Percentiles rank a stretch among this genome's conserved stretches.
phyloP scores from a whole-genome alignment of 2,329 filamentous ascomycete genomes.

The Clonostachys sp. region DNA sequence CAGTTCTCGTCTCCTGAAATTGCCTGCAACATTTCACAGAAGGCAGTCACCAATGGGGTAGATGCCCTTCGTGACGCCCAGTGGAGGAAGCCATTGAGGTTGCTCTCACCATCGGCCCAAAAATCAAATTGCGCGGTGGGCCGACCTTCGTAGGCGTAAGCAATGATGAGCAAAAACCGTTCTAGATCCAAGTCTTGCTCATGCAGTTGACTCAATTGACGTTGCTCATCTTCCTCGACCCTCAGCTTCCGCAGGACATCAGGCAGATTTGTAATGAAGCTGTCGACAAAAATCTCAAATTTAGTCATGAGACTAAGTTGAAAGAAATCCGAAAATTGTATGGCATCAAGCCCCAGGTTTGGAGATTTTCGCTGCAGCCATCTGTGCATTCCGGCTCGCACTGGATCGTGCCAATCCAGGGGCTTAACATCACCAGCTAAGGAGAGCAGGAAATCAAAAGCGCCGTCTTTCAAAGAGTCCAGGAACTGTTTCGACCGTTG shows the following conservation, averaged over 20 bases:
- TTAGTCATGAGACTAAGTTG: conserved; percentile 71
- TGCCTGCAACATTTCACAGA: conserved; percentile 92
- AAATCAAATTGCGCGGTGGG: conserved; percentile 83
- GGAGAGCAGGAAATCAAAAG: conserved; percentile 86
- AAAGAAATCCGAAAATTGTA: conserved; percentile 68
- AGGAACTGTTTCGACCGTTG: conserved; percentile 70
- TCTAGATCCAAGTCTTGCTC: conserved; percentile 75
- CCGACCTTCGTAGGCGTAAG: conserved; percentile 84
- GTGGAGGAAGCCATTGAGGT: conserved; percentile 88
- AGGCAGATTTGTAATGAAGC: conserved; percentile 92
- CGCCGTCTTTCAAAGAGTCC: conserved; percentile 78
- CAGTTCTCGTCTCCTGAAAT: conserved; percentile 80
- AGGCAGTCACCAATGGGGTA: conserved; percentile 91
- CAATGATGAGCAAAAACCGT: conserved; percentile 85
- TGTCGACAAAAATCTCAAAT: conserved; percentile 82
- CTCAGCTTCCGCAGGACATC: conserved; percentile 84
- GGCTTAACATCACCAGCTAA: conserved; percentile 77
- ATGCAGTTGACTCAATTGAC: conserved; percentile 60
- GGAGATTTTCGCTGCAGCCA: conserved; percentile 80
- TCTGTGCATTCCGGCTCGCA: conserved; percentile 74
- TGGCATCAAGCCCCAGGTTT: conserved; percentile 60
- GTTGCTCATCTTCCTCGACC: conserved; percentile 84
- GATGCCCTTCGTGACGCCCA: conserved; percentile 96
- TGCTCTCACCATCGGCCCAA: conserved; percentile 89
- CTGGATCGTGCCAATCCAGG: conserved; percentile 83